phyloP scores from a whole-genome alignment of 2,329 filamentous ascomycete species.

The Botrytis squamosa region DNA sequence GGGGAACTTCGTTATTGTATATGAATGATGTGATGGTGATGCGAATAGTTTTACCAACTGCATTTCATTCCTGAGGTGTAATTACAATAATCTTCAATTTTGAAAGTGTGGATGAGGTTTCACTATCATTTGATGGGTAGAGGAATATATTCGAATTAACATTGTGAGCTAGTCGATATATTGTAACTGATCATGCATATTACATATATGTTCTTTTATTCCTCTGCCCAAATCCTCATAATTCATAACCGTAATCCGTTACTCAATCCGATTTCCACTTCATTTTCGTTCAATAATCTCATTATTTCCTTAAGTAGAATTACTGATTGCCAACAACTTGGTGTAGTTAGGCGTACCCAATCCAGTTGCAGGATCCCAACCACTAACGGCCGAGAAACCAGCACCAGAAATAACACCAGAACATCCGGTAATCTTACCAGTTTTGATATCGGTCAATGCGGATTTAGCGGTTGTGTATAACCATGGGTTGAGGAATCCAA shows the following conservation, averaged over 20 bases:
- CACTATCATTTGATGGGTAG: neutral
- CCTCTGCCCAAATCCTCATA: neutral
- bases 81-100: neutral
- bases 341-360: conserved; percentile 45
- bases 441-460: conserved; percentile 45
- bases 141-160: neutral
- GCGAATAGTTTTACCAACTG: fast-evolving
- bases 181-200: neutral
- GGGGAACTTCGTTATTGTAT: neutral
- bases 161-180: neutral
- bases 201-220: neutral
- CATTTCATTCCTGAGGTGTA: neutral
- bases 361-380: conserved; percentile 50
- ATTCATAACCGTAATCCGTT: conserved; percentile 4
- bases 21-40: neutral
- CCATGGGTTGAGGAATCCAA: conserved; percentile 49
- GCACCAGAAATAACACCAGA: conserved; percentile 26
- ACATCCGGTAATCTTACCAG: conserved; percentile 44
- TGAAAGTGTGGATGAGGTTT: neutral
- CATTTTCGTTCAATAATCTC: neutral
- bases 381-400: conserved; percentile 25
- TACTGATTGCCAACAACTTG: conserved; percentile 26
- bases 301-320: conserved; percentile 8
- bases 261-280: neutral
- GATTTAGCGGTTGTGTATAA: conserved; percentile 41